Evolutionary conservation across 768 basidiomycete genomes (phyloP).

Genomic region (Mycena rebaudengoi): DNA sequence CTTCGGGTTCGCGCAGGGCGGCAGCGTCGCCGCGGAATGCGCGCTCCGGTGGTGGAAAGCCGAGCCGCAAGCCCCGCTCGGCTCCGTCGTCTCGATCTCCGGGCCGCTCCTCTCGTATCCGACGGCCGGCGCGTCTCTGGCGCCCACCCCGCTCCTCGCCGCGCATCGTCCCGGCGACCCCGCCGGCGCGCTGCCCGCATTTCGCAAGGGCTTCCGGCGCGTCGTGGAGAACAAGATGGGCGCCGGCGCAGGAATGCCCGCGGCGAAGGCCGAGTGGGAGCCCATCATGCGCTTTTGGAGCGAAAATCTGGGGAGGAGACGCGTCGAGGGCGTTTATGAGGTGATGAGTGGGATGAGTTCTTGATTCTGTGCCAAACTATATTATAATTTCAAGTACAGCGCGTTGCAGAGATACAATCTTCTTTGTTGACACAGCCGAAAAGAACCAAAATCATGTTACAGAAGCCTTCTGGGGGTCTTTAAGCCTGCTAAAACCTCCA

Average conservation of each 20-base stretch:
- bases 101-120: conserved; percentile 86
- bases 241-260: conserved; percentile 73
- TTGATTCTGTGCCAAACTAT: too few relatives aligned
- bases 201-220: conserved; percentile 66
- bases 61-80: conserved; percentile 67
- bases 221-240: conserved; percentile 59
- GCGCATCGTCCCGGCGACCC: conserved; percentile 63
- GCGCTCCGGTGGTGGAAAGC: conserved; percentile 59
- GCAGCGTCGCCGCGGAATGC: conserved; percentile 78
- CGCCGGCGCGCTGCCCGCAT: conserved; percentile 54
- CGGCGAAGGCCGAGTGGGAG: conserved; percentile 80
- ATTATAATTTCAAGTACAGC: too few relatives aligned
- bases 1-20: conserved; percentile 91
- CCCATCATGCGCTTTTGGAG: conserved; percentile 92
- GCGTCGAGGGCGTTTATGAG: conserved; percentile 71
- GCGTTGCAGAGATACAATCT: too few relatives aligned
- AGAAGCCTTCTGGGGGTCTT: too few relatives aligned
- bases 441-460: too few relatives aligned
- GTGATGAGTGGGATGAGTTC: conserved; percentile 64
- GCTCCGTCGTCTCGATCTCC: conserved; percentile 71
- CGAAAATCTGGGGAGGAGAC: conserved; percentile 63
- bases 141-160: conserved; percentile 70
- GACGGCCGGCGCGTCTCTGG: conserved; percentile 56
- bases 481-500: too few relatives aligned
- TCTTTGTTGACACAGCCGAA: too few relatives aligned